Conservation (phyloP, 176 grass and related monocot genomes). For the Poa annua region DNA sequence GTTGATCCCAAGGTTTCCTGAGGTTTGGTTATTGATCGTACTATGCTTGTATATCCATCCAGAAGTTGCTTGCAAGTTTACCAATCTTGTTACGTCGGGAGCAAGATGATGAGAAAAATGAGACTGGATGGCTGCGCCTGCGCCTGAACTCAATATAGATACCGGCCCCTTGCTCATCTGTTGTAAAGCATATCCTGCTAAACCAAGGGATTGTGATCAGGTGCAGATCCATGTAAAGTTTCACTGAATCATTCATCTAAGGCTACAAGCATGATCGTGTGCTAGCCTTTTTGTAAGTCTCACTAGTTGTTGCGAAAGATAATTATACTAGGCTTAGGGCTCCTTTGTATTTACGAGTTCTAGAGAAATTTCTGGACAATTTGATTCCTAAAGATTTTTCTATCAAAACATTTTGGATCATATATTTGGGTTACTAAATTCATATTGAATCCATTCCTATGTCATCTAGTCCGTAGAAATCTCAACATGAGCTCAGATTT, state of each 20-base stretch:
- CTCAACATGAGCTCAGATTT: too few relatives aligned
- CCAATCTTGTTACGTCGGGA: neutral
- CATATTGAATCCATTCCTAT: too few relatives aligned
- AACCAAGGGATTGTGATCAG: neutral
- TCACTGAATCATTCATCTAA: neutral
- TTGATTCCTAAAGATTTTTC: too few relatives aligned
- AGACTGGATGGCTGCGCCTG: conserved; percentile 3
- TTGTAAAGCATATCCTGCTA: neutral
- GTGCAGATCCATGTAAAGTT: neutral
- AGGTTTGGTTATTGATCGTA: neutral
- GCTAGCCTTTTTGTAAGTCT: neutral
- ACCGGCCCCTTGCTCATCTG: neutral
- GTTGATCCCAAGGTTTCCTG: neutral
- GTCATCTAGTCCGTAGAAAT: too few relatives aligned
- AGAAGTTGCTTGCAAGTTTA: neutral
- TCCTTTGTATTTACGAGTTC: neutral
- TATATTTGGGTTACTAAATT: too few relatives aligned
- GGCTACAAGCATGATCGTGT: neutral
- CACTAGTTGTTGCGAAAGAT: neutral
- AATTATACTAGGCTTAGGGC: neutral
- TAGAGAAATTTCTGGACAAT: neutral
- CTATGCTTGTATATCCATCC: neutral
- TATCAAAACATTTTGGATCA: too few relatives aligned
- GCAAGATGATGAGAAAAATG: neutral
- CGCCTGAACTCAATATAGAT: neutral